Evolutionary conservation across 768 basidiomycete species (phyloP).

Genomic region (Boletus subcaerulescens): DNA sequence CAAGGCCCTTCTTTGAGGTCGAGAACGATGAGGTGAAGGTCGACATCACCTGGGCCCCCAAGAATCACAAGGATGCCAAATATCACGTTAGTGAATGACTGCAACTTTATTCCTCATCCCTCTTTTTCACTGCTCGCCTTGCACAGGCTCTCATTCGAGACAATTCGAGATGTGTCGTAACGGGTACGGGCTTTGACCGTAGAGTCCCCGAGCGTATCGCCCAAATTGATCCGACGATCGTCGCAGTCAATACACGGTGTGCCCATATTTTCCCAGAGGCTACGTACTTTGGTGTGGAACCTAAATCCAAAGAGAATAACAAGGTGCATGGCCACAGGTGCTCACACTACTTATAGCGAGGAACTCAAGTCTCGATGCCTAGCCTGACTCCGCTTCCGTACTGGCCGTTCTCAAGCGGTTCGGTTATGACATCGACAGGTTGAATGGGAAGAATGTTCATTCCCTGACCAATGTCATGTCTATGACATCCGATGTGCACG

Average conservation of each 20-base stretch:
- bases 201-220: neutral
- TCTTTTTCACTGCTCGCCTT: neutral
- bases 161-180: constrained; percentile 33
- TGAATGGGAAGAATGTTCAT: constrained; percentile 7
- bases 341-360: neutral
- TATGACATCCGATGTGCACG: neutral
- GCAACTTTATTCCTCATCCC: neutral
- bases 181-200: constrained; percentile 23
- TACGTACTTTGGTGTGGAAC: neutral
- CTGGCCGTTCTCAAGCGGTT: constrained; percentile 6
- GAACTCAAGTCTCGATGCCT: neutral
- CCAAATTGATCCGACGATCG: neutral
- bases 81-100: neutral
- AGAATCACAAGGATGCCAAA: constrained; percentile 3
- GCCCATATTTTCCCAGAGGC: constrained; percentile 6
- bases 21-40: neutral
- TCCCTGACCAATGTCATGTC: constrained; percentile 7
- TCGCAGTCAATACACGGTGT: neutral
- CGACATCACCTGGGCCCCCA: neutral
- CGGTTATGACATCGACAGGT: neutral
- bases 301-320: neutral
- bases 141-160: constrained; percentile 37
- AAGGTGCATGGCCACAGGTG: neutral
- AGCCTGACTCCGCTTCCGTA: constrained; percentile 3
- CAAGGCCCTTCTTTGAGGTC: constrained; percentile 16